Evolutionary conservation across 805 yeast species (phyloP).

Genomic region (Cyberlindnera xishuangbannaensis): DNA sequence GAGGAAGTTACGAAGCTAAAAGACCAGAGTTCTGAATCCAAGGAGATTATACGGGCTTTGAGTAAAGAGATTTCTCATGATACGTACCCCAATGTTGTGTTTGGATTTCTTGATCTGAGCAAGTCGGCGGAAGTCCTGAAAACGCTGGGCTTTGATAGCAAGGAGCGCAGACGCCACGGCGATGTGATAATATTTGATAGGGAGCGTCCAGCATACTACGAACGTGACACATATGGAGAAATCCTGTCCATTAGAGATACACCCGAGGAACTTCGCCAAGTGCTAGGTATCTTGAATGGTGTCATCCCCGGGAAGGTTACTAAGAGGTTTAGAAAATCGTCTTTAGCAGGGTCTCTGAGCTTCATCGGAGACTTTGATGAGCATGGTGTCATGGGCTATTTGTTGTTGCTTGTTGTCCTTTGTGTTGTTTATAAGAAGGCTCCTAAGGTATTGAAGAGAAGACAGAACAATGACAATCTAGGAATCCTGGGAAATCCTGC

Average conservation of each 20-base stretch:
- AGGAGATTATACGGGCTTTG: conserved; percentile 39
- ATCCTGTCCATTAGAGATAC: conserved; percentile 11
- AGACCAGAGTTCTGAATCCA: conserved; percentile 34
- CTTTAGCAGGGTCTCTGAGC: conserved; percentile 33
- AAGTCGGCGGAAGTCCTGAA: conserved; percentile 5
- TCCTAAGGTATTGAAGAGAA: not conserved
- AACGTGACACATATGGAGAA: conserved; percentile 31
- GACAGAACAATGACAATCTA: conserved; percentile 3
- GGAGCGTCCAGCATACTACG: conserved; percentile 31
- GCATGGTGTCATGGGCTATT: conserved; percentile 40
- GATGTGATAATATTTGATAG: conserved; percentile 50
- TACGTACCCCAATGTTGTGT: conserved; percentile 35
- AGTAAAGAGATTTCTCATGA: conserved; percentile 42
- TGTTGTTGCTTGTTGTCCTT: conserved; percentile 3
- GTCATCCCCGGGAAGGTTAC: conserved; percentile 15
- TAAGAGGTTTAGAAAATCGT: conserved; percentile 36
- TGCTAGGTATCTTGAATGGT: conserved; percentile 6
- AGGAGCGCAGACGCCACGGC: conserved; percentile 35
- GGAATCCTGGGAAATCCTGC: conserved; percentile 14
- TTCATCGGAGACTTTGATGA: conserved; percentile 40
- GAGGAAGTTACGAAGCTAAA: conserved; percentile 39
- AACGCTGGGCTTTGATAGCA: conserved; percentile 16
- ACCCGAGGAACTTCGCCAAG: conserved; percentile 7
- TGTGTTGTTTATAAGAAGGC: conserved; percentile 1
- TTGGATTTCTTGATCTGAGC: conserved; percentile 46